Base-by-base conservation (phyloP, 768 basidiomycete species). In the Megacollybia marginata region DNA sequence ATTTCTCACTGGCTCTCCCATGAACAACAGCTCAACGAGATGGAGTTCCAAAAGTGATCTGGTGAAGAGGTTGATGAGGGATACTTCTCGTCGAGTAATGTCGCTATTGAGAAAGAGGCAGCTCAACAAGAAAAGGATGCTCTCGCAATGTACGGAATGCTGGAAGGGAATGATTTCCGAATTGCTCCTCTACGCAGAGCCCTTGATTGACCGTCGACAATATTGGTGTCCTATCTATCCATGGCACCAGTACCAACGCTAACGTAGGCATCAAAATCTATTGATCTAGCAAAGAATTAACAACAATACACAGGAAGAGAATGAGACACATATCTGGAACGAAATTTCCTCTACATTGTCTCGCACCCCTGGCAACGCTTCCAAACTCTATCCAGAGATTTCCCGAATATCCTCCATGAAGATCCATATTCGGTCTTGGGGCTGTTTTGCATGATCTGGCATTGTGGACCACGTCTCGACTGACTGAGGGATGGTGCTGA, bases 401-500 rank as follows among this genome's bases (percentile, higher is more conserved):
- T n/a, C n/a, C n/a, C n/a, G n/a, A n/a, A n/a, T n/a, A n/a, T n/a
- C n/a, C n/a, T n/a, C n/a, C n/a, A n/a, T n/a, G n/a, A n/a, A n/a
- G n/a, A n/a, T n/a, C n/a, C n/a, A n/a, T n/a, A n/a, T n/a, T n/a
- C n/a, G n/a, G n/a, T n/a, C n/a, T n/a, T n/a, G n/a, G n/a, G n/a
- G n/a, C n/a, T n/a, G n/a, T n/a, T n/a, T n/a, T n/a, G n/a, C n/a
- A n/a, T n/a, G n/a, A n/a, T n/a, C n/a, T n/a, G n/a, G n/a, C n/a
- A n/a, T n/a, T n/a, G n/a, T n/a, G n/a, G n/a, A n/a, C n/a, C n/a
- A n/a, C n/a, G n/a, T n/a, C n/a, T n/a, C n/a, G n/a, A n/a, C n/a
- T n/a, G n/a, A n/a, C n/a, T n/a, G n/a, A n/a, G 96, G 96, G 95
- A 98, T 51, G 84, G 85, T 44, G 95, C 95, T 46, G 94, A 99